Evolutionary conservation across 1,284 basidiomycete genomes (phyloP).

Genomic region (Trichosporon faecale): DNA sequence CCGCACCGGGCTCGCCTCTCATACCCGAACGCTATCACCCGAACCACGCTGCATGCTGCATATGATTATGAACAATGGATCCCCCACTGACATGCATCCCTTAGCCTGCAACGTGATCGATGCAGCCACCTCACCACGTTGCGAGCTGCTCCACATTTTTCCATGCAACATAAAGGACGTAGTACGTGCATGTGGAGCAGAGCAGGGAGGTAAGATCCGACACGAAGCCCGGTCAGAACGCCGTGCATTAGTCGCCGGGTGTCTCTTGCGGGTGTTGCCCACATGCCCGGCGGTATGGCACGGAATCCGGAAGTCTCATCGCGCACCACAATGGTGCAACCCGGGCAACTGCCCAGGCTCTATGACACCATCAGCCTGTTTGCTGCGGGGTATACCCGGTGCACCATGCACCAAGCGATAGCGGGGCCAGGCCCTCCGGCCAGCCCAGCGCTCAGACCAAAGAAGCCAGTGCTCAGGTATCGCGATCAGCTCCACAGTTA

Average conservation of each 20-base stretch:
- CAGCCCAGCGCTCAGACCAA: no score
- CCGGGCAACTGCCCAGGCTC: not conserved
- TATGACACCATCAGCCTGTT: not conserved
- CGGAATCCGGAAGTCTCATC: not conserved
- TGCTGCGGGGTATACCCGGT: not conserved
- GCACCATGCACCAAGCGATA: not conserved
- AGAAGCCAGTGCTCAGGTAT: not conserved
- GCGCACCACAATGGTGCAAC: not conserved
- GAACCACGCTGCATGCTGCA: not conserved
- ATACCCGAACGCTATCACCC: slow-evolving; percentile 3
- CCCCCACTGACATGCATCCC: not conserved
- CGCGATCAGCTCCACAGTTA: not conserved
- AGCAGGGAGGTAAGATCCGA: not conserved
- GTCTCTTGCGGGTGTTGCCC: not conserved
- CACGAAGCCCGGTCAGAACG: not conserved
- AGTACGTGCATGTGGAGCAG: not conserved
- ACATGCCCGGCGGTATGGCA: not conserved
- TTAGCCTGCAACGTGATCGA: not conserved
- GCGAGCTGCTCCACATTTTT: not conserved
- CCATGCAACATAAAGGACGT: no score
- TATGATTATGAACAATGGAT: no score
- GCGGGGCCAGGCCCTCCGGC: not conserved
- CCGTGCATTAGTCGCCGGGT: not conserved
- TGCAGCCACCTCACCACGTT: no score
- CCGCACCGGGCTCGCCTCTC: not conserved